phyloP scores from a whole-genome alignment of 805 yeast genomes.

The Cyberlindnera sargentensis region DNA sequence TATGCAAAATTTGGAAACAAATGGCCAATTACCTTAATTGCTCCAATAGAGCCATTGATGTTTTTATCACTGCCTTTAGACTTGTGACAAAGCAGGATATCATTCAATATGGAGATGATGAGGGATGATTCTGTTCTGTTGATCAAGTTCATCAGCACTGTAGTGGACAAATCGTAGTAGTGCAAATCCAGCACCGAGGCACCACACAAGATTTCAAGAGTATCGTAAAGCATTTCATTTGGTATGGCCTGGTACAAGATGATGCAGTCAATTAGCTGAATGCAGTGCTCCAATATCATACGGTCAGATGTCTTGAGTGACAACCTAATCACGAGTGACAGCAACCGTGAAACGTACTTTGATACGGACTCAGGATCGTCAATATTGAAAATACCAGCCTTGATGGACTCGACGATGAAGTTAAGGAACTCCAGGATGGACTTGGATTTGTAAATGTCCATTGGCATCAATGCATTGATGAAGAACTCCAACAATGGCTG shows the following conservation, averaged over 20 bases:
- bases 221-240: constrained; percentile 25
- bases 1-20: constrained; percentile 23
- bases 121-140: constrained; percentile 9
- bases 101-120: constrained; percentile 10
- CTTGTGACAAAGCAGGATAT: constrained; percentile 12
- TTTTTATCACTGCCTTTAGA: constrained; percentile 14
- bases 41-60: constrained; percentile 32
- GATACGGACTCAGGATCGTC: constrained; percentile 6
- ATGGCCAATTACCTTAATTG: constrained; percentile 31
- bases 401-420: constrained; percentile 39
- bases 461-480: constrained; percentile 26
- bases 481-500: constrained; percentile 32
- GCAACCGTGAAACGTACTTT: constrained; percentile 31
- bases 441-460: constrained; percentile 19
- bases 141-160: constrained; percentile 31
- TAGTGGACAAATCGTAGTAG: constrained; percentile 31
- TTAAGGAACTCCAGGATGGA: constrained; percentile 22
- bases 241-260: constrained; percentile 44
- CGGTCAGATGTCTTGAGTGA: constrained; percentile 33
- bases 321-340: constrained; percentile 30
- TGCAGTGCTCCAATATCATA: constrained; percentile 30
- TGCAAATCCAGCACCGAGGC: constrained; percentile 31
- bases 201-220: constrained; percentile 41
- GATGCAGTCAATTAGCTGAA: constrained; percentile 36
- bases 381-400: constrained; percentile 34